phyloP scores from a whole-genome alignment of 257 asterid genomes.

The Perilla frutescens region DNA sequence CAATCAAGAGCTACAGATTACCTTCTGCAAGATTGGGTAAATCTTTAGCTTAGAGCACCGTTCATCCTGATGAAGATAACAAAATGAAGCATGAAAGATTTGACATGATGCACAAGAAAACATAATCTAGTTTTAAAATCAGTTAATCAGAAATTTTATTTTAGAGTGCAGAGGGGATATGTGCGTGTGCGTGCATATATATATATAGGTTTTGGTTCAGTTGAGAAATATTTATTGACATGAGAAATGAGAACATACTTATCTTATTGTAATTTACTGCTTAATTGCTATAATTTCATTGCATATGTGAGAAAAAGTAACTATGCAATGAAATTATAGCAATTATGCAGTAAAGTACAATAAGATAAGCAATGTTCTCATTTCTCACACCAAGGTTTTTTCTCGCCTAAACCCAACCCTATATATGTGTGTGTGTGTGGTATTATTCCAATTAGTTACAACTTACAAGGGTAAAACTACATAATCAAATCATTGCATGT shows the following conservation, averaged over 20 bases:
- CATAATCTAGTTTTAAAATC: background rate
- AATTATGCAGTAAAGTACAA: too few relatives aligned
- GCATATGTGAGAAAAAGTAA: too few relatives aligned
- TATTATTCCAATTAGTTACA: conserved; percentile 10
- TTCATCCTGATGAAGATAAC: conserved; percentile 73
- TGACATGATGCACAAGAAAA: conserved; percentile 23
- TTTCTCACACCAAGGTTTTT: too few relatives aligned
- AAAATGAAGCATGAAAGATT: conserved; percentile 22
- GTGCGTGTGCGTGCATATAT: too few relatives aligned
- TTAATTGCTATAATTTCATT: too few relatives aligned
- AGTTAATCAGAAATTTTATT: conserved; percentile 5
- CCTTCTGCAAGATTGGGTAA: conserved; percentile 98
- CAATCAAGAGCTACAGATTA: conserved; percentile 39
- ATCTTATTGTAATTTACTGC: too few relatives aligned
- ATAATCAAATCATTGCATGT: conserved; percentile 11
- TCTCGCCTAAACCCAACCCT: too few relatives aligned
- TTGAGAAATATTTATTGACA: too few relatives aligned
- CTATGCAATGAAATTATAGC: too few relatives aligned
- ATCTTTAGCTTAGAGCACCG: conserved; percentile 95
- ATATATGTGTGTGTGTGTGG: background rate
- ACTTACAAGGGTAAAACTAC: conserved; percentile 8
- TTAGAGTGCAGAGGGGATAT: conserved; percentile 7
- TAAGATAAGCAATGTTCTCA: too few relatives aligned
- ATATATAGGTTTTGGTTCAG: too few relatives aligned
- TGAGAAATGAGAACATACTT: too few relatives aligned